phyloP scores from a whole-genome alignment of 768 basidiomycete species.

The Psilocybe sp. region DNA sequence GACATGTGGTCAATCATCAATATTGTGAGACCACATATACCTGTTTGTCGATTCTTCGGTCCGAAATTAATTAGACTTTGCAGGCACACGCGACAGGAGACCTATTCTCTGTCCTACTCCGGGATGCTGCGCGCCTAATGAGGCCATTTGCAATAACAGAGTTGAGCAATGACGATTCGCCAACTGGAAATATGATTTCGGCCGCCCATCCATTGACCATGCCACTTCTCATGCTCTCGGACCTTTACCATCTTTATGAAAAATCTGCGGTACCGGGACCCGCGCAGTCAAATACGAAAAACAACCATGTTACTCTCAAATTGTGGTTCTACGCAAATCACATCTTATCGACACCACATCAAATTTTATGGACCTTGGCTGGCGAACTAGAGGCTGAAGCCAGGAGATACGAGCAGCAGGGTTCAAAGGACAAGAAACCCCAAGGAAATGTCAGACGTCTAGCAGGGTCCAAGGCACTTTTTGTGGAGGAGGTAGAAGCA shows the following conservation, averaged over 20 bases:
- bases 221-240: constrained; percentile 51
- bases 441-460: too few species aligned
- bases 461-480: too few species aligned
- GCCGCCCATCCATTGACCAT: constrained; percentile 36
- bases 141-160: constrained; percentile 40
- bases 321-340: constrained; percentile 70
- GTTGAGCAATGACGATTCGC: constrained; percentile 10
- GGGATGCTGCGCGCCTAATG: constrained; percentile 53
- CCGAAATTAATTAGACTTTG: constrained; percentile 2
- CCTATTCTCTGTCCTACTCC: constrained; percentile 51
- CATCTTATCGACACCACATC: constrained; percentile 45
- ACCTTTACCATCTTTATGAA: constrained; percentile 44
- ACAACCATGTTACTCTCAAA: constrained; percentile 53
- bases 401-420: not conserved
- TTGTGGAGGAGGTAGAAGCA: constrained; percentile 6
- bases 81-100: constrained; percentile 36
- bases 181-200: constrained; percentile 18
- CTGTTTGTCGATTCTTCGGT: constrained; percentile 2
- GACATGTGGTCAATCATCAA: constrained; percentile 67
- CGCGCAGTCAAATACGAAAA: constrained; percentile 5
- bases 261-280: not conserved
- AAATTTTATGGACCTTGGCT: constrained; percentile 29
- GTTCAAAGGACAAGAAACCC: not conserved
- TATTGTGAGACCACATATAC: constrained; percentile 35
- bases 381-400: constrained; percentile 32